phyloP scores from a whole-genome alignment of 2,329 filamentous ascomycete genomes.

The Curvularia sp. region DNA sequence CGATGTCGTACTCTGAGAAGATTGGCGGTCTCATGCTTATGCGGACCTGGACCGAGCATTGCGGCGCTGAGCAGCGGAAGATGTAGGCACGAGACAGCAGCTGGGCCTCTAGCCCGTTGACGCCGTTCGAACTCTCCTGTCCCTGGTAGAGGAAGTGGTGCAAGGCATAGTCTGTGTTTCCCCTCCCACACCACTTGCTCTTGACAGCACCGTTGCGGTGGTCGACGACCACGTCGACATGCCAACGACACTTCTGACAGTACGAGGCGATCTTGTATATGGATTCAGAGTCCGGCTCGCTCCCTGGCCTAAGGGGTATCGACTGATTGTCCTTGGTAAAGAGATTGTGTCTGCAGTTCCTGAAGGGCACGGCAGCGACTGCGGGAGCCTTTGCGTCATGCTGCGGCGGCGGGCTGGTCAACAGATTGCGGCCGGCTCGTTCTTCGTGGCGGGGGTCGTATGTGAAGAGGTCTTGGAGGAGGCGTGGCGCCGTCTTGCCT shows the following conservation, averaged over 20 bases:
- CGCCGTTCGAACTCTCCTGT: slow-evolving; percentile 22
- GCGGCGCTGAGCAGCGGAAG: slow-evolving; percentile 66
- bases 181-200: slow-evolving; percentile 50
- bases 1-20: slow-evolving; percentile 57
- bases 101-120: slow-evolving; percentile 25
- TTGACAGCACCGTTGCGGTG: slow-evolving; percentile 53
- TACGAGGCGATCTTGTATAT: slow-evolving; percentile 65
- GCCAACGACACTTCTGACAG: slow-evolving; percentile 67
- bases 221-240: slow-evolving; percentile 65
- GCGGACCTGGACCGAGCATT: slow-evolving; percentile 62
- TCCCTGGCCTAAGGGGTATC: slow-evolving; percentile 54
- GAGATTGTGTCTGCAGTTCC: slow-evolving; percentile 67
- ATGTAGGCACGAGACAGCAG: slow-evolving; percentile 36
- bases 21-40: slow-evolving; percentile 62
- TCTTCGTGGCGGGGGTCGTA: slow-evolving; percentile 60
- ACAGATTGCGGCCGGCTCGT: slow-evolving; percentile 59
- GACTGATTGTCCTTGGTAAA: slow-evolving; percentile 64
- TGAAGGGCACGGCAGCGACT: slow-evolving; percentile 44
- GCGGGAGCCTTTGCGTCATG: slow-evolving; percentile 51
- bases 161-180: slow-evolving; percentile 59
- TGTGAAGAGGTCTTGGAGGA: slow-evolving; percentile 59
- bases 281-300: slow-evolving; percentile 48
- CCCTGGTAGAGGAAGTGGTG: slow-evolving; percentile 63
- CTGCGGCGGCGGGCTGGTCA: slow-evolving; percentile 65
- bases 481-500: slow-evolving; percentile 59